phyloP scores from a whole-genome alignment of 2,329 filamentous ascomycete species.

The Cytospora schulzeri region DNA sequence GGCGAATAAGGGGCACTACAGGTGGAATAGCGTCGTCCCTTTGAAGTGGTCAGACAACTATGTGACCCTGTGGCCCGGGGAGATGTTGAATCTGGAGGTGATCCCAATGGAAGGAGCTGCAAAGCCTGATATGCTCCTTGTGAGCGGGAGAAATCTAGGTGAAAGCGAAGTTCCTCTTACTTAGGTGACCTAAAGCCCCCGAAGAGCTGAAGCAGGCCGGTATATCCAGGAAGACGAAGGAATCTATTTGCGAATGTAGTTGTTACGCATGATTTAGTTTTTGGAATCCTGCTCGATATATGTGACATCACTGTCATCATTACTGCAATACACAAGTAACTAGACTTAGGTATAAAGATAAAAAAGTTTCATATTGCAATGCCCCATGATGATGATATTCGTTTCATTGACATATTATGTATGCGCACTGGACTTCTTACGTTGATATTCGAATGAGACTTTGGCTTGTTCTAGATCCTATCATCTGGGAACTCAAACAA shows the following conservation, averaged over 20 bases:
- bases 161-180: not conserved
- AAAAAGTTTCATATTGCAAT: too few relatives aligned
- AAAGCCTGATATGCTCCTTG: not conserved
- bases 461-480: not conserved
- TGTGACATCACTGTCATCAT: too few relatives aligned
- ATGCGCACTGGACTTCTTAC: not conserved
- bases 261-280: too few relatives aligned
- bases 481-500: not conserved
- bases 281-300: too few relatives aligned
- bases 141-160: not conserved
- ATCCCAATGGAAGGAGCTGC: constrained; percentile 13
- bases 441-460: not conserved
- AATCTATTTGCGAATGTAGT: too few relatives aligned
- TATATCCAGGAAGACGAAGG: too few relatives aligned
- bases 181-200: too few relatives aligned
- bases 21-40: constrained; percentile 48
- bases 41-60: constrained; percentile 66
- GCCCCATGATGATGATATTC: too few relatives aligned
- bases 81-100: constrained; percentile 48
- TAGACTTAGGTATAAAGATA: too few relatives aligned
- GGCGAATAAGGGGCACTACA: not conserved
- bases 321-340: too few relatives aligned
- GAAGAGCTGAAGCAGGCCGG: too few relatives aligned
- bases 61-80: constrained; percentile 60
- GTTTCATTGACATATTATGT: too few relatives aligned